phyloP scores from a whole-genome alignment of 768 basidiomycete genomes.

The Russula lepida region DNA sequence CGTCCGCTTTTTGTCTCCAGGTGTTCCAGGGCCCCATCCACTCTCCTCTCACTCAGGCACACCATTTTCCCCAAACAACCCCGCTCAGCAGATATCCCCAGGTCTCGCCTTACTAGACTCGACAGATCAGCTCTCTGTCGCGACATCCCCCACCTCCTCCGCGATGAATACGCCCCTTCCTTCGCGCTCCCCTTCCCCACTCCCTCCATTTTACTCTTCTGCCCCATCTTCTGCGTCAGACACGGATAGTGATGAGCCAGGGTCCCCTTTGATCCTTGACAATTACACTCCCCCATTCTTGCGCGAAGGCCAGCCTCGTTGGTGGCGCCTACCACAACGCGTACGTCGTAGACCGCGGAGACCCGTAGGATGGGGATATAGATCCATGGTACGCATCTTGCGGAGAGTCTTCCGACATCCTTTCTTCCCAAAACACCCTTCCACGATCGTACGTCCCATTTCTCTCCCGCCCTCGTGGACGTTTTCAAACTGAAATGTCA shows the following conservation, averaged over 20 bases:
- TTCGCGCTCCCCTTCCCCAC: conserved; percentile 56
- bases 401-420: conserved; percentile 58
- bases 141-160: conserved; percentile 26
- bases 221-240: conserved; percentile 52
- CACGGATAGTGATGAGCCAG: conserved; percentile 53
- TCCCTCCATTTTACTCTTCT: conserved; percentile 44
- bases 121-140: background rate
- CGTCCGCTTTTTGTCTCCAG: background rate
- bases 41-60: conserved; percentile 22
- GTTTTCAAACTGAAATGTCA: conserved; percentile 16
- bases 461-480: background rate
- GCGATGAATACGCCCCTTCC: conserved; percentile 42
- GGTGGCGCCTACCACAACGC: conserved; percentile 41
- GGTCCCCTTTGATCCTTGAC: conserved; percentile 34
- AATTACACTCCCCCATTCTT: conserved; percentile 22
- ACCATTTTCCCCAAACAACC: background rate
- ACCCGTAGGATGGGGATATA: conserved; percentile 35
- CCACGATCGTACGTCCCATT: conserved; percentile 58
- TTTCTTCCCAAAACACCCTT: conserved; percentile 69
- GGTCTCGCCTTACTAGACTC: background rate
- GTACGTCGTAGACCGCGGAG: conserved; percentile 46
- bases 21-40: background rate
- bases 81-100: background rate
- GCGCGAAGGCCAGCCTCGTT: conserved; percentile 39
- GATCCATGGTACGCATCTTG: conserved; percentile 46